Conservation (phyloP, 2,329 filamentous ascomycete species). For the Ceratocystis cubensis region DNA sequence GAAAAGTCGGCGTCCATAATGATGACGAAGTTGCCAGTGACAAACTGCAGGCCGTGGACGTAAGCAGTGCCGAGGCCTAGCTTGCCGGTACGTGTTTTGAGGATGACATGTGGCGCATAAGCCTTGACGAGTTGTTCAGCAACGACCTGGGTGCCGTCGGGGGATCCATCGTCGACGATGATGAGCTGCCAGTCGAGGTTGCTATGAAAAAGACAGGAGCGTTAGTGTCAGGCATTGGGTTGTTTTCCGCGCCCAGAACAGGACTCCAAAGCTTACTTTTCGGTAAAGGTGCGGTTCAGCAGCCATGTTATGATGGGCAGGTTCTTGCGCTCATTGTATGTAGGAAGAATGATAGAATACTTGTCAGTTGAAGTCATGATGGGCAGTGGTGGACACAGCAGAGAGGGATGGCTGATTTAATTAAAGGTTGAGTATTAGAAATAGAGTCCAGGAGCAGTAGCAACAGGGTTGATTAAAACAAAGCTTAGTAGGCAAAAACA, state of each 20-base stretch:
- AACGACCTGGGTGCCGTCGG: conserved; percentile 85
- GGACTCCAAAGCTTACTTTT: conserved; percentile 48
- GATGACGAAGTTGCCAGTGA: conserved; percentile 86
- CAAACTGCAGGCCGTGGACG: conserved; percentile 84
- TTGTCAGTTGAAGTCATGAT: conserved; percentile 51
- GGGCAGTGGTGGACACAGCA: not conserved
- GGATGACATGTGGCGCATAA: conserved; percentile 66
- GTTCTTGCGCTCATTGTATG: conserved; percentile 97
- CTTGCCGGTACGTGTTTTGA: conserved; percentile 85
- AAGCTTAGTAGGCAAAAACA: not conserved
- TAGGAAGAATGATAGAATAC: conserved; percentile 95
- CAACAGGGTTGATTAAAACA: not conserved
- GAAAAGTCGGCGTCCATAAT: conserved; percentile 99
- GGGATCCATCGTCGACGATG: conserved; percentile 95
- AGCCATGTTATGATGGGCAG: conserved; percentile 93
- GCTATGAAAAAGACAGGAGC: conserved; percentile 34
- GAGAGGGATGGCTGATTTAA: not conserved
- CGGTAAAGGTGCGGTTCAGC: conserved; percentile 79
- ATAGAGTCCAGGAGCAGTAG: not conserved
- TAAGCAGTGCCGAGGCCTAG: conserved; percentile 95
- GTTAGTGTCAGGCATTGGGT: not conserved
- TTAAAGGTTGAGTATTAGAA: not conserved
- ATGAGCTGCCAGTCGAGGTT: conserved; percentile 94
- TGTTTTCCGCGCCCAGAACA: too few species aligned
- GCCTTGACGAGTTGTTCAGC: conserved; percentile 80